Conservation (phyloP, 805 yeast species). For the Pichia gijzeniarum region DNA sequence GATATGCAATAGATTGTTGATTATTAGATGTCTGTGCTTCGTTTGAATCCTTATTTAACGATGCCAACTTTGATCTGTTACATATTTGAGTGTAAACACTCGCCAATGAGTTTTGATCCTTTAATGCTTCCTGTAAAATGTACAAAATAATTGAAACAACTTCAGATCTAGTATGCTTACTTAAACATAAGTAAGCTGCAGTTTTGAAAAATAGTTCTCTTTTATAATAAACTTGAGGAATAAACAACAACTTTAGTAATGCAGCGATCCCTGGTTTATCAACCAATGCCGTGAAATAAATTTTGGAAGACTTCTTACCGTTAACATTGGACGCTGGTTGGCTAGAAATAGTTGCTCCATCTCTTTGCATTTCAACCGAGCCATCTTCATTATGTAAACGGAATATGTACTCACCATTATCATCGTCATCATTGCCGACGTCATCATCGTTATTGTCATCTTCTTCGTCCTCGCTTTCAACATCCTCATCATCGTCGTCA, state of each 20-base stretch:
- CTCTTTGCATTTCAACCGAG: slow-evolving; percentile 7
- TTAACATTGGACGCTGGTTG: slow-evolving; percentile 1
- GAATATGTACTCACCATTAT: slow-evolving; percentile 5
- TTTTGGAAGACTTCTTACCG: slow-evolving; percentile 29
- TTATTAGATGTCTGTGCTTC: not conserved
- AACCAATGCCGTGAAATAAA: slow-evolving; percentile 57
- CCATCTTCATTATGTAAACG: not conserved
- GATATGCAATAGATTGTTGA: slow-evolving; percentile 26
- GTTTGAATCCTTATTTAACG: not conserved
- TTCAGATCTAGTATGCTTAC: slow-evolving; percentile 73
- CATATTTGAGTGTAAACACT: slow-evolving; percentile 53
- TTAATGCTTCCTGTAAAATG: slow-evolving; percentile 70
- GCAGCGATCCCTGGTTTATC: slow-evolving; percentile 75
- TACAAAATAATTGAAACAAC: slow-evolving; percentile 61
- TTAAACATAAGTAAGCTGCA: slow-evolving; percentile 60
- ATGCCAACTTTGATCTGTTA: slow-evolving; percentile 34
- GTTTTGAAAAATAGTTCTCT: slow-evolving; percentile 62
- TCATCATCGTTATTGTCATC: slow-evolving; percentile 12
- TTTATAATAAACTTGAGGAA: slow-evolving; percentile 59
- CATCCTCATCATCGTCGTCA: slow-evolving; percentile 22
- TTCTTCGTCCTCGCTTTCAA: slow-evolving; percentile 20
- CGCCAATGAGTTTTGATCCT: slow-evolving; percentile 54
- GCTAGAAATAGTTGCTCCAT: slow-evolving; percentile 5
- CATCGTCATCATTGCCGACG: slow-evolving; percentile 22
- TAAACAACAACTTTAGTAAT: slow-evolving; percentile 59